Evolutionary conservation across 106 monocot genomes (phyloP), one percentile per base, ranked within the genome.

Genomic region (Apostasia ramifera): DNA sequence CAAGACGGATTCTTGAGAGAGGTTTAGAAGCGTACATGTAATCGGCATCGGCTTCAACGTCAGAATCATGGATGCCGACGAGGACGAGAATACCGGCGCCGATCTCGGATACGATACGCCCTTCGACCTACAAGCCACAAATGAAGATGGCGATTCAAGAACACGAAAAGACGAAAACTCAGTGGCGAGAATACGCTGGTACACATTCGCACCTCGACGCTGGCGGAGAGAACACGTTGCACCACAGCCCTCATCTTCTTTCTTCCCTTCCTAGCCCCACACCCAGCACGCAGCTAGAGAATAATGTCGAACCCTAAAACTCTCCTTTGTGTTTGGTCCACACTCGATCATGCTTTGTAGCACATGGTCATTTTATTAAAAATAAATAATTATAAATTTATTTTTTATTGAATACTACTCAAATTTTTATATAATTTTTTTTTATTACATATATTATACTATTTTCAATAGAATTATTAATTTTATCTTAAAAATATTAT

Each of bases 31-130:
- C 61, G 9, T 48, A 91, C 95, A 95, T 91, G 82, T 86, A 91
- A 78, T 91, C 91, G n/a, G 91, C 88, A 53, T 94, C 91, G n/a
- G 94, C 57, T 14, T 91, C 88, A 65, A 52, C 61, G 61, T 95
- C 95, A 5, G 91, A 81, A 5, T 88, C 88, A 57, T 91, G 95
- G 76, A 91, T 63, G 11, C 91, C 95, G 69, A 95, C 71, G 73
- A 95, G 81, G 45, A 95, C 91, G 66, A 95, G 91, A 59, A 95
- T 88, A 2, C 95, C 95, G 1, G 69, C 85, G 1, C 88, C 91
- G 40, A 95, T 95, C 80, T 86, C 86, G 52, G 95, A 95, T 9
- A 95, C 85, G 44, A 88, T 26, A 14, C 85, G 81, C 62, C 82
- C 91, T 40, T 95, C 95, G 61, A 88, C 88, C 92, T 92, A 72